Base-by-base conservation (phyloP, 139 green algal species). In the Micractinium conductrix region DNA sequence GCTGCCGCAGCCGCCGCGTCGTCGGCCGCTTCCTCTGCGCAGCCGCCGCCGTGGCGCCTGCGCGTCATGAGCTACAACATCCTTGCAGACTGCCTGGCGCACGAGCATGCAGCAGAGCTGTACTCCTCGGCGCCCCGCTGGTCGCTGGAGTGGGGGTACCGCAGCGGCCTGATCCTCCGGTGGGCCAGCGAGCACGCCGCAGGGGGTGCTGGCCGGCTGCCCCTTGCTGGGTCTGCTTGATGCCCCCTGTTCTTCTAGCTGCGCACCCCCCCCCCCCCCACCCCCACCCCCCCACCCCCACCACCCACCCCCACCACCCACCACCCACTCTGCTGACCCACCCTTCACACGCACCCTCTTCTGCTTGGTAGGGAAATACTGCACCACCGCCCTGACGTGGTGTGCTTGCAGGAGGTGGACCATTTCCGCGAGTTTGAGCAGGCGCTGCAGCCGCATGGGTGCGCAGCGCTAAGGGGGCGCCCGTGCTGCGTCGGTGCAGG, bases 61-160 rank as follows among this genome's bases (percentile, higher is more conserved):
- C 86, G 91, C 1, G 80, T 97, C 28, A 94, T 98, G 92, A 92
- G 86, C 0, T 98, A 96, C 90, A 98, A 98, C 83, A 81, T 96
- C 0, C 90, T 98, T 9, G 94, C 93, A 2, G 93, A 95, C 33
- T 73, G 81, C 12, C 79, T 95, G 85, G 93, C 93, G 6, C 81
- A 90, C 21, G 80, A 92, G 73, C 92, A 96, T 86, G 79, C 78
- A 0, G 33, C 42, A 2, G 87, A 94, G 79, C 87, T 97, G 43
- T 96, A 97, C 78, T 68, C 83, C 45, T 81, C 87, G 21, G 80
- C 90, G 30, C 90, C 91, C 0, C 44, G n/a, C 30, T 70, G 55
- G n/a, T 88, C 78, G 48, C 79, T 96, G 68, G 75, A 92, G 38
- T 96, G 93, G 94, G 14, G 50, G 0, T 76, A 87, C 60, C 78